Conservation (phyloP, 2,329 filamentous ascomycete genomes). For the Fusarium newnesense region DNA sequence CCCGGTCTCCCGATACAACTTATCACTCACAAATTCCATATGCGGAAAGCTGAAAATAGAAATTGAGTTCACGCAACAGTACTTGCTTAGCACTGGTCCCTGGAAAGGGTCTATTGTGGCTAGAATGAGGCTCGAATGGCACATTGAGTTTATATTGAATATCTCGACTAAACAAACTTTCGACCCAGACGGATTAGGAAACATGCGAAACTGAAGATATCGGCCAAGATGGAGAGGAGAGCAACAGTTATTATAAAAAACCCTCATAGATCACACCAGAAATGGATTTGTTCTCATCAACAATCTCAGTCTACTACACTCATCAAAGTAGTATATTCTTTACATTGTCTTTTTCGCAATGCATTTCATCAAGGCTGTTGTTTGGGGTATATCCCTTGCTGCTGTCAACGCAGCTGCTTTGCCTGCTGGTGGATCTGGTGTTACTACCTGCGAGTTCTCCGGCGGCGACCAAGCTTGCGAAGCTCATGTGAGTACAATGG, state of each 20-base stretch:
- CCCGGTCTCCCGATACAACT: not conserved
- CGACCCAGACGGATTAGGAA: not conserved
- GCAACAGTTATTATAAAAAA: not conserved
- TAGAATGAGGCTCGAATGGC: not conserved
- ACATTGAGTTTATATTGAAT: conserved; percentile 1
- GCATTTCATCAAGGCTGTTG: conserved; percentile 11
- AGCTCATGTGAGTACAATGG: not conserved
- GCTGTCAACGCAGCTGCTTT: conserved; percentile 7
- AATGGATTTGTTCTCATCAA: not conserved
- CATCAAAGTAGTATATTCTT: not conserved
- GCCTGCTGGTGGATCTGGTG: not conserved
- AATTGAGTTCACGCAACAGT: not conserved
- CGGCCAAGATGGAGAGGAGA: not conserved
- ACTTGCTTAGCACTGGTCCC: not conserved
- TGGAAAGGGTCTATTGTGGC: not conserved
- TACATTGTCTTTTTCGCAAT: not conserved
- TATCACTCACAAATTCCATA: not conserved
- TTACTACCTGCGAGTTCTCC: not conserved
- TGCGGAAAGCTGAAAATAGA: not conserved
- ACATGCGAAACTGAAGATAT: not conserved
- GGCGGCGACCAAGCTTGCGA: not conserved
- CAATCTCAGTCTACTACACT: not conserved
- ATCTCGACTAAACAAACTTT: not conserved
- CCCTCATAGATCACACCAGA: not conserved
- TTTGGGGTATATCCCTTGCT: conserved; percentile 8